Percentiles rank a stretch among this genome's conserved stretches.
Conservation (phyloP, 257 asterid species). For the Solanum rostratum region DNA sequence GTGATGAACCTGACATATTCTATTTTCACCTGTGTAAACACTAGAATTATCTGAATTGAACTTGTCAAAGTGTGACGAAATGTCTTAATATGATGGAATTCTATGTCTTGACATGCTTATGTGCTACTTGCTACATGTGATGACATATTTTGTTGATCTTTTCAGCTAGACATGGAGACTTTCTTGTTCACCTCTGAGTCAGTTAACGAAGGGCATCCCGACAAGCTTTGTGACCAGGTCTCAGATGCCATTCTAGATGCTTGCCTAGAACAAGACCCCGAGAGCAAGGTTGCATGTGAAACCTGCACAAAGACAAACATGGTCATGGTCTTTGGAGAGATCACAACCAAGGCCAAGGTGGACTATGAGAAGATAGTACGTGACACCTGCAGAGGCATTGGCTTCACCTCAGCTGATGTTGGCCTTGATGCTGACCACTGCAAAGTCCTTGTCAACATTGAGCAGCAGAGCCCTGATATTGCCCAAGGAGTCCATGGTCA, state of each 20-base stretch:
- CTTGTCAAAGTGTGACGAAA: not conserved
- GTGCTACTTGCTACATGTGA: not conserved
- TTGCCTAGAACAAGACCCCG: constrained; percentile 58
- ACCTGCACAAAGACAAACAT: constrained; percentile 57
- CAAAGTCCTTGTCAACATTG: constrained; percentile 55
- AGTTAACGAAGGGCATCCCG: constrained; percentile 63
- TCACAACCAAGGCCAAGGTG: constrained; percentile 51
- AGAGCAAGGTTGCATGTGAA: constrained; percentile 66
- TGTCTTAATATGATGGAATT: not conserved
- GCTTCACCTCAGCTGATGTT: constrained; percentile 50
- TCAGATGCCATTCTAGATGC: constrained; percentile 64
- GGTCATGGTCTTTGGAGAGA: constrained; percentile 65
- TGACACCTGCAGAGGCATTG: constrained; percentile 57
- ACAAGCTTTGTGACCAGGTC: constrained; percentile 69
- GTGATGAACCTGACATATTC: not conserved
- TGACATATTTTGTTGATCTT: not conserved
- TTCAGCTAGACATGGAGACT: constrained; percentile 32
- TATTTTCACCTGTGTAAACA: not conserved
- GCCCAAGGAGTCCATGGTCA: constrained; percentile 69
- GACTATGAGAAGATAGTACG: constrained; percentile 63
- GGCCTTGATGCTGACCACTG: constrained; percentile 66
- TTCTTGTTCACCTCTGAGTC: constrained; percentile 59
- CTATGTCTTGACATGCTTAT: not conserved
- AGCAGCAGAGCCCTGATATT: constrained; percentile 64
- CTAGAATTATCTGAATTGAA: not conserved